Evolutionary conservation across 768 basidiomycete species (phyloP), one percentile per base, ranked within the genome.

Genomic region (Xerocomellus dryophilus): DNA sequence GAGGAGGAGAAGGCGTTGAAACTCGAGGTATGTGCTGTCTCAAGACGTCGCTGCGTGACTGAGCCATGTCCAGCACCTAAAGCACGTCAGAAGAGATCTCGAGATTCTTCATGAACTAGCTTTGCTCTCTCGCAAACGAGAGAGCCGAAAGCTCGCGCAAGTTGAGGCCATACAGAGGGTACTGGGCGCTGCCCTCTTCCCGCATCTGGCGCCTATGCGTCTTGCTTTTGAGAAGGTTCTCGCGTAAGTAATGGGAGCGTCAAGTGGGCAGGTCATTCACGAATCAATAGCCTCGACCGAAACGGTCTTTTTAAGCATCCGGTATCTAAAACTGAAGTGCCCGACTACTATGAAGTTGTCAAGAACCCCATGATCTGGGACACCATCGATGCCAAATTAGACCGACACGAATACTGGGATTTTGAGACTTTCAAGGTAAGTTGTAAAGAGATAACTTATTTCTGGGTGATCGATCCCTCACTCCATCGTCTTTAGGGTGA

Each of bases 321-420:
- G 0, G 93, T 98, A 35, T 86, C 84, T 39, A 84, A 76, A 60
- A 74, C 72, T 1, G 82, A 88, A 38, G 92, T 95, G 0, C 90
- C 90, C 1, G 95, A 98, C 65, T 99, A 99, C 67, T 93, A 88
- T 64, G 87, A 92, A 43, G 76, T 97, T 34, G 79, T 99, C 63
- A 79, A 84, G 62, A 74, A 79, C 4, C 97, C 97, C 0, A 97
- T 97, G 92, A 88, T 86, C 56, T 94, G 95, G 85, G 78, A 77
- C 12, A 78, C 77, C 27, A 96, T 99, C 64, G 86, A 91, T 43
- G 71, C 73, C 27, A 96, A 91, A 68, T 74, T 99, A 29, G 88
- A 95, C 47, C 76, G 78, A 34, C 86, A 91, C 54, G 82, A 88
- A 64, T 98, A 98, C 69, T 84, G 85, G 76, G 84, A 90, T 64